Base-by-base conservation (phyloP, 1,284 basidiomycete genomes). In the Earliella scabrosa region DNA sequence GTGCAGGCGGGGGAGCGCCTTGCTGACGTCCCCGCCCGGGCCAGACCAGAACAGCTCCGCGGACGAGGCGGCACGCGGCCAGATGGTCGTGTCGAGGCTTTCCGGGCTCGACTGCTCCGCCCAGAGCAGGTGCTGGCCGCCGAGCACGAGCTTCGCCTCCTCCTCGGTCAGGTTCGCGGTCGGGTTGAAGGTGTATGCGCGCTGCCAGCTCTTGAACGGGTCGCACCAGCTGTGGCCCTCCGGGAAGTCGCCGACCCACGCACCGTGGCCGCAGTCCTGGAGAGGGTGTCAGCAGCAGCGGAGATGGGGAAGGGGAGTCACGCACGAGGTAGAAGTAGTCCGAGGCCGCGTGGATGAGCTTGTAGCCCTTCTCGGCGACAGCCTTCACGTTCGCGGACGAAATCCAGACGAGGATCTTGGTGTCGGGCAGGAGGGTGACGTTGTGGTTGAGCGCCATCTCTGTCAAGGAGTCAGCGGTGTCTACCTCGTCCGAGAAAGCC, bases 41-140 rank as follows among this genome's bases (percentile, higher is more conserved):
- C 93, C 90, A 2, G 82, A 86, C 92, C 92, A 95, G 74, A 90
- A 94, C 16, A 94, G 68, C 75, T 95, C 93, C 0, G 91, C 91
- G 5, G 85, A 83, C 0, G 87, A 80, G 0, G 90, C 89, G 8
- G 90, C 88, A 50, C 92, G 81, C 2, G 93, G 93, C 91, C 92
- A 95, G 9, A 85, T 76, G 54, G 86, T 83, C 1, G 79, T 66
- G 65, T 95, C 91, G 48, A 95, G 71, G 68, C 91, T 93, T 50
- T 79, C 75, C 13, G 85, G 81, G 41, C 83, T 81, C 2, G 87
- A 83, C 71, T 93, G 90, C 72, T 94, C 91, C 2, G 86, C 79
- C 92, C 92, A 94, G 1, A 94, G 75, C 2, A 89, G 81, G 23
- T 86, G 82, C 73, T 92, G 80, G 10, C 85, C 91, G 44, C 92